Base-by-base conservation (phyloP, 2,329 filamentous ascomycete species). In the Alternaria rosae region DNA sequence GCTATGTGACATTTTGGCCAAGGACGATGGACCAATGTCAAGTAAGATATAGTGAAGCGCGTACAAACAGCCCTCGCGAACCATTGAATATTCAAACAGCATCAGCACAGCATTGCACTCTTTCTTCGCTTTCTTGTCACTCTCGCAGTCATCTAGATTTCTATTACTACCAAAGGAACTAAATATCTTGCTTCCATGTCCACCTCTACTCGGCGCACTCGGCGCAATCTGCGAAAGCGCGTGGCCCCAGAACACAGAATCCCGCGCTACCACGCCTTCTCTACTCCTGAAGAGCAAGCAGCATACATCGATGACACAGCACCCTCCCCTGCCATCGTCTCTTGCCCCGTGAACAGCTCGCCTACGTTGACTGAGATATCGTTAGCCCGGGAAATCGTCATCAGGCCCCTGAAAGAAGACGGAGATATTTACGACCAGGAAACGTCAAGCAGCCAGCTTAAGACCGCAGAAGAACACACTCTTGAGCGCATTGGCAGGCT, bases 1-100 rank as follows among this genome's bases (percentile, higher is more conserved):
- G 77, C 77, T 94, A 32, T 82, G 80, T 50, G 78, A 80, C 5
- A 51, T 80, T 9, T 56, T 85, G n/a, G 63, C 54, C 2, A 55
- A 45, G 20, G 65, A 64, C 7, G 67, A 71, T 21, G 51, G 52
- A 2, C 38, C 20, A 0, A 60, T 65, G 12, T 52, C 50, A 23
- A 73, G 71, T 55, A 77, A 77, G 56, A 76, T 77, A 63, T 68
- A 67, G 54, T 35, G n/a, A n/a, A 21, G 10, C 15, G 26, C 17
- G 35, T 54, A 32, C 17, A 4, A 50, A 25, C 15, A n/a, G 35
- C 21, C 0, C 15, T 23, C 12, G 42, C 20, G 11, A 0, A 3
- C n/a, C 17, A 15, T 25, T 44, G 42, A 21, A 21, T 21, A 21
- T 11, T 12, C 17, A 4, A 20, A 43, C 17, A 20, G 6, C 41